Evolutionary conservation across 768 basidiomycete species (phyloP), one percentile per base, ranked within the genome.

Genomic region (Ramaria sp.): DNA sequence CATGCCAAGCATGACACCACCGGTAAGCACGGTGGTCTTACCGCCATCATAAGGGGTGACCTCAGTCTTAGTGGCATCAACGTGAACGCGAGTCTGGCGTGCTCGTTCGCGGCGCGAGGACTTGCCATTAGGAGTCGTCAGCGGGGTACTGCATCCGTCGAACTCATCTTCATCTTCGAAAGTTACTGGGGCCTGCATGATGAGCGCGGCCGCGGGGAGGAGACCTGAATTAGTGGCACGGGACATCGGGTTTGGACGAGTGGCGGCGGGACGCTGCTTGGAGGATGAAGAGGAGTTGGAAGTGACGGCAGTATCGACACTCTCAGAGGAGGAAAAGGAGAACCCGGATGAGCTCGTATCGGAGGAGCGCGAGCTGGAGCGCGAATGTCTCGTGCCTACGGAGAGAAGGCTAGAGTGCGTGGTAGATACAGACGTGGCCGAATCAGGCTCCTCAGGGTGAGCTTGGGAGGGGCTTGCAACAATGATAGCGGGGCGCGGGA

Each of bases 11-110:
- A 90, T 90, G 60, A 89, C 87, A 59, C 87, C 88, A 55, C 88
- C 88, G 2, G 87, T 88, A 61, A 90, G 78, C 48, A 89, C 87
- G 27, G 87, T 88, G 51, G 88, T 90, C 76, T 88, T 88, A 59
- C 88, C 88, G 54, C 86, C 87, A 60, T 90, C 87, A 61, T 90
- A 90, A 62, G 85, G 84, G 45, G 87, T 89, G 58, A 89, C 84
- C 43, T 85, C 84, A 52, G 69, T 88, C 73, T 82, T 89, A 63
- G 81, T 69, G 20, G 73, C 78, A 67, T 90, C 88, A 52, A 90
- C 67, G 63, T 76, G 88, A 60, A 89, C 83, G 58, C 79, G 80
- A 22, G 77, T 77, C 65, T 83, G 82, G 58, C 82, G 76, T 8
- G 78, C 78, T 48, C 75, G 77, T 66, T 88, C 85, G 57, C 85